Conservation (phyloP, 2,329 filamentous ascomycete genomes). For the Mycosphaerelloides madeirae region DNA sequence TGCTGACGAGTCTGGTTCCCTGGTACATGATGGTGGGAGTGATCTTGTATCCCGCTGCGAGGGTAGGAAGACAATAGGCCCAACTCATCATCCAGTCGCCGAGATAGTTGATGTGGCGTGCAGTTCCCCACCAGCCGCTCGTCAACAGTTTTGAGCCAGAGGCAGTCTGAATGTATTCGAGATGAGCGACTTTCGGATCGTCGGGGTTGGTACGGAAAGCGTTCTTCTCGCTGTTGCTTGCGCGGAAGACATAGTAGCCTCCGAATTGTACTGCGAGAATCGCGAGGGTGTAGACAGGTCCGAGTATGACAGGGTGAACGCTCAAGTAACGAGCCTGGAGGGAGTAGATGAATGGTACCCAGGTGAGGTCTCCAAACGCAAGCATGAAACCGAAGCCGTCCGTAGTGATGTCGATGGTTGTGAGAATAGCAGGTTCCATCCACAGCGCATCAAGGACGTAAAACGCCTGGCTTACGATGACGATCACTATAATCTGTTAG, state of each 20-base stretch:
- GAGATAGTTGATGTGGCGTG: constrained; percentile 91
- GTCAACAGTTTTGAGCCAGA: constrained; percentile 74
- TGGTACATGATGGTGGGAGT: constrained; percentile 54
- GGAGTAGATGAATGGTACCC: constrained; percentile 87
- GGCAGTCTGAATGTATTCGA: constrained; percentile 81
- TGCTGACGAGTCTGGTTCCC: constrained; percentile 55
- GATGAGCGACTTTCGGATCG: constrained; percentile 71
- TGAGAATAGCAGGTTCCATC: constrained; percentile 84
- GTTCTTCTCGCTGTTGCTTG: constrained; percentile 94
- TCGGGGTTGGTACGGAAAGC: constrained; percentile 81
- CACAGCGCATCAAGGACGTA: constrained; percentile 82
- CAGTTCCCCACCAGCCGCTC: constrained; percentile 88
- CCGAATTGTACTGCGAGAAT: constrained; percentile 63
- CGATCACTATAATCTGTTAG: constrained; percentile 49
- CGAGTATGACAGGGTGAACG: constrained; percentile 74
- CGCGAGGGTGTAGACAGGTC: constrained; percentile 58
- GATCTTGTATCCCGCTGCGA: constrained; percentile 75
- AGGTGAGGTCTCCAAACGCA: constrained; percentile 83
- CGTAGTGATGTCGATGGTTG: constrained; percentile 88
- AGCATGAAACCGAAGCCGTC: constrained; percentile 97
- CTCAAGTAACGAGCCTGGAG: constrained; percentile 81
- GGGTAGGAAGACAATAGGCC: constrained; percentile 84
- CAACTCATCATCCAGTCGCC: constrained; percentile 94
- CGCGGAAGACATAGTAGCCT: constrained; percentile 89
- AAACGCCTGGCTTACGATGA: constrained; percentile 70